Base-by-base conservation (phyloP, 805 yeast genomes). In the Cyberlindnera euphorbiiphila region DNA sequence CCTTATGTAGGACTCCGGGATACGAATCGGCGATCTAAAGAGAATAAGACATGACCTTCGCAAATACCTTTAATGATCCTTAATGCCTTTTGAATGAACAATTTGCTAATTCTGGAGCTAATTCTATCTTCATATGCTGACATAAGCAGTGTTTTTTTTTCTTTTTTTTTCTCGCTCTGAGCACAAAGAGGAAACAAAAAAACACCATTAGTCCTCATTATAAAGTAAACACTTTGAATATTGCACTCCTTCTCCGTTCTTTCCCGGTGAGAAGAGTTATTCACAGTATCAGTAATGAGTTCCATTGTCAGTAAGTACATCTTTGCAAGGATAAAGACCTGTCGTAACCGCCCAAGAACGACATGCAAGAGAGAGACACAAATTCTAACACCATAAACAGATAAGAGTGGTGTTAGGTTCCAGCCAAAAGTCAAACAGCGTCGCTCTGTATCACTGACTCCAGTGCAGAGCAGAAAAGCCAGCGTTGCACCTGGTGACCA, bases 381-480 rank as follows among this genome's bases (percentile, higher is more conserved):
- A 36, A 39, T 39, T 5, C 11, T 11, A 10, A 20, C 29, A 14
- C 20, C 12, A 6, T 6, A 19, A 27, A 9, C 25, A 55, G 60
- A 74, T 44, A 75, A 75, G 50, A 68, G 77, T 34, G 73, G 78
- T 18, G 71, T 82, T 10, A 75, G 82, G 39, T 82, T 82, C 59
- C 66, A 72, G n/a, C 88, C 88, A 3, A 80, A 78, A 43, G 50
- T 64, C 9, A 68, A 60, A 33, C 66, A 65, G 41, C 67, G 72
- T 48, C 62, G 73, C 35, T 54, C 64, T 17, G 53, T 54, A 1
- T 40, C 53, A 3, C 42, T 47, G 9, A 56, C 64, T 2, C 54
- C 61, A 19, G 45, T 39, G 3, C 27, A 29, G 7, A 50, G 60
- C 22, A 51, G 58, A 37, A 49, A 47, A 33, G 28, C 57, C 6